Conservation (phyloP, 1,284 basidiomycete species). For the Meira nashicola region DNA sequence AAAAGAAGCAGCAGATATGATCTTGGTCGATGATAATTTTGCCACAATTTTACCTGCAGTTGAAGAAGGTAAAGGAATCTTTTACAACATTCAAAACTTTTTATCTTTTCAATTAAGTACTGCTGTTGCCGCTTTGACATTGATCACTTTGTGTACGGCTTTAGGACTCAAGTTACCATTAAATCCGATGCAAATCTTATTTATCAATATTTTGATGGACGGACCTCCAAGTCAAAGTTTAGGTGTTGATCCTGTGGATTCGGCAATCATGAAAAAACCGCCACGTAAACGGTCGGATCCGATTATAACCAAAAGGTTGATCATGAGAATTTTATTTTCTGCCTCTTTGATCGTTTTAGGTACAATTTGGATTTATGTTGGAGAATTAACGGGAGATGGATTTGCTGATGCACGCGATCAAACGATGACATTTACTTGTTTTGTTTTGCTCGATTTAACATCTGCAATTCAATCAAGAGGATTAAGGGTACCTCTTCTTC, state of each 20-base stretch:
- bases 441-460: conserved; percentile 92
- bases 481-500: conserved; percentile 24
- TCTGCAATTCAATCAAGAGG: conserved; percentile 92
- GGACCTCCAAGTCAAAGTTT: conserved; percentile 94
- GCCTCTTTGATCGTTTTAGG: conserved; percentile 84
- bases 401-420: conserved; percentile 77
- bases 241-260: conserved; percentile 92
- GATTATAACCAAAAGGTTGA: conserved; percentile 70
- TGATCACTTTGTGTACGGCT: conserved; percentile 88
- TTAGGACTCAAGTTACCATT: conserved; percentile 83
- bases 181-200: conserved; percentile 97
- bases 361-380: conserved; percentile 80
- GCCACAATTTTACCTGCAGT: conserved; percentile 87
- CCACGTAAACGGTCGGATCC: conserved; percentile 83
- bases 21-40: conserved; percentile 96
- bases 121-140: conserved; percentile 84
- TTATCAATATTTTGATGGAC: conserved; percentile 98
- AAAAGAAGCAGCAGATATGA: conserved; percentile 94
- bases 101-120: conserved; percentile 93
- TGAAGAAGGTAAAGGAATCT: conserved; percentile 94
- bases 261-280: conserved; percentile 72
- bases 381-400: conserved; percentile 69
- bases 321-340: conserved; percentile 79
- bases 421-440: conserved; percentile 95
- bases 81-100: conserved; percentile 98